Base-by-base conservation (phyloP, 495 filamentous ascomycete genomes). In the Penicillium lividum region DNA sequence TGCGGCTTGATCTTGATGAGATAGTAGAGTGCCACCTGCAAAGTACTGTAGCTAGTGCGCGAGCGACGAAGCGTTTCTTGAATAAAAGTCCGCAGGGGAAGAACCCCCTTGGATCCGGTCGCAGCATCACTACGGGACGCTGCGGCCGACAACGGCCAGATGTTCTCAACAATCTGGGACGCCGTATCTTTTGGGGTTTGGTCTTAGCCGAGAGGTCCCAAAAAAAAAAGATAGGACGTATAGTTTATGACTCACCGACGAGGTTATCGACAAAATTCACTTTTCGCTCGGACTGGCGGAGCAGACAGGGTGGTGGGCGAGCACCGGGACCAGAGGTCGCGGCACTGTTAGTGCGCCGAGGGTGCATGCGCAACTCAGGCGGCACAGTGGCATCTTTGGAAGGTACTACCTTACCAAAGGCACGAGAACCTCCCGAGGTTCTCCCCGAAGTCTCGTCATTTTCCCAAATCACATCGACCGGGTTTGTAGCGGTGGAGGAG, bases 11-110 rank as follows among this genome's bases (percentile, higher is more conserved):
- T 91, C 59, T 97, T 83, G 71, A 98, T 87, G 66, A 98, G 76
- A 70, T 98, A 98, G 73, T 97, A 98, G 44, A 98, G 78, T 30
- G 95, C 93, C 51, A 98, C 95, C 74, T 97, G 95, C 54, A 98
- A 75, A 30, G 94, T 98, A 59, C 93, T 97, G 74, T 96, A 98
- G 77, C 92, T 97, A 43, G 94, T 96, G 65, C 93, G 86, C 43
- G 94, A 98, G 58, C 94, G 84, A 61, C 92, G 89, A 59, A 98
- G 84, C 27, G 94, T 97, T 77, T 98, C 94, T 72, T 97, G 93
- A 66, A 98, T 97, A 72, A 97, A 98, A 36, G 89, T 93, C 57
- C 93, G 89, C 59, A 98, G 81, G 56, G 93, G 92, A 59, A 98
- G 80, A 54, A 97, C 90, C 16, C 88, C 87, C 64, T 87, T 81